Percentiles rank a stretch among this genome's conserved stretches.
These are phyloP conservation scores for Metschnikowia sp. DNA, from an alignment of 805 yeast species.

Conservation along the genomic window DNA sequence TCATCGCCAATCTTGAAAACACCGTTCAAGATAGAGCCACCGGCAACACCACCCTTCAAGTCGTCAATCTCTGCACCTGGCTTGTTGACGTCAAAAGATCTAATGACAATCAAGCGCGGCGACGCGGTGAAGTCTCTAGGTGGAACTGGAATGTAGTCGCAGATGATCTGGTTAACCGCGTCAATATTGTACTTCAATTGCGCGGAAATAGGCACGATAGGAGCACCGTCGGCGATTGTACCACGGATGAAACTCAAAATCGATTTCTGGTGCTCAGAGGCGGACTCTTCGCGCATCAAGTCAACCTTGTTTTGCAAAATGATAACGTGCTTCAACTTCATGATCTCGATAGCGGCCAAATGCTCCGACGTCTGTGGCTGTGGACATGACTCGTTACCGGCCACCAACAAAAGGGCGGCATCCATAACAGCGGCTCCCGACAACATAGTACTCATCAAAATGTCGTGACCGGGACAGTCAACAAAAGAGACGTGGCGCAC, in stretches of 20 bases:
- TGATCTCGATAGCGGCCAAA: slow-evolving; percentile 98
- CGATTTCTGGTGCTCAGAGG: slow-evolving; percentile 91
- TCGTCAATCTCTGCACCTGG: slow-evolving; percentile 98
- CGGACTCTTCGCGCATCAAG: slow-evolving; percentile 95
- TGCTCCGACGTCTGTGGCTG: slow-evolving; percentile 99
- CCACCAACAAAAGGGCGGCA: slow-evolving; percentile 92
- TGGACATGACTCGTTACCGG: slow-evolving; percentile 99
- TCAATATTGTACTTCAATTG: slow-evolving; percentile 98
- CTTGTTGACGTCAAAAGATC: slow-evolving; percentile 97
- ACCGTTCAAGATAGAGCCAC: slow-evolving; percentile 97
- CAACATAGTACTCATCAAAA: slow-evolving; percentile 99
- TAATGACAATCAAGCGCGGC: slow-evolving; percentile 93
- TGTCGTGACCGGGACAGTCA: slow-evolving; percentile 99
- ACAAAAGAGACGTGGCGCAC: slow-evolving; percentile 97
- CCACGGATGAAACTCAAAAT: slow-evolving; percentile 92
- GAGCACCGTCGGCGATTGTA: slow-evolving; percentile 98
- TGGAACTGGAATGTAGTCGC: slow-evolving; percentile 93
- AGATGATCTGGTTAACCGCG: slow-evolving; percentile 96
- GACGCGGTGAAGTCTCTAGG: slow-evolving; percentile 90
- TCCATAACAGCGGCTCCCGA: slow-evolving; percentile 99
- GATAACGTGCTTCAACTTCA: slow-evolving; percentile 95
- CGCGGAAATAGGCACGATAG: slow-evolving; percentile 97
- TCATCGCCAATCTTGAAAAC: slow-evolving; percentile 97
- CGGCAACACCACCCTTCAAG: slow-evolving; percentile 99
- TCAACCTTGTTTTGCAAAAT: slow-evolving; percentile 97